A percentile compares a stretch with the other conserved stretches of the same genome.
Conservation (phyloP, 2,329 filamentous ascomycete species). For the Botrytis porri region DNA sequence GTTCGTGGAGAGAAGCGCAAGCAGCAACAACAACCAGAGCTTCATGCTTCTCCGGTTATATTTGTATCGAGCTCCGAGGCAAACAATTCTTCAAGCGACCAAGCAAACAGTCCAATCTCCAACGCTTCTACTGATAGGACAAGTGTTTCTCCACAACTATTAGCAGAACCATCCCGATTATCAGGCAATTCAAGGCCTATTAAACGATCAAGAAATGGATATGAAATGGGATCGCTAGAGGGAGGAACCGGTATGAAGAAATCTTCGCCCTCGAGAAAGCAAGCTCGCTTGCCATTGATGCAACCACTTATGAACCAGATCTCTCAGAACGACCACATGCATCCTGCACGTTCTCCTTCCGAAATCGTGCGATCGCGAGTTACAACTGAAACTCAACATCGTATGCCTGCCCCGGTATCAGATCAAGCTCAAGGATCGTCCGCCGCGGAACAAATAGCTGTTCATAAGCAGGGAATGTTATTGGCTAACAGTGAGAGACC, state of each 20-base stretch:
- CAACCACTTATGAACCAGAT: too few species aligned
- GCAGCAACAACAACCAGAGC: background rate
- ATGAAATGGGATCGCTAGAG: background rate
- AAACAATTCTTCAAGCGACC: background rate
- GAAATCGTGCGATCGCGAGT: background rate
- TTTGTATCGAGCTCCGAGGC: background rate
- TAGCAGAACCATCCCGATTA: too few species aligned
- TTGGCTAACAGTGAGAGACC: background rate
- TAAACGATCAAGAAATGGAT: background rate
- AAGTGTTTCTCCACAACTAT: background rate
- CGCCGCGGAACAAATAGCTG: fast-evolving
- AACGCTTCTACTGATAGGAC: background rate
- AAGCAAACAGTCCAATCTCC: background rate
- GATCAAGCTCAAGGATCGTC: background rate
- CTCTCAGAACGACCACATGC: background rate
- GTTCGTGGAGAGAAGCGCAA: background rate
- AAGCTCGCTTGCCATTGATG: background rate
- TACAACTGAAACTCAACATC: background rate
- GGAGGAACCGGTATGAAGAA: background rate
- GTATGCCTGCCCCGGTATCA: background rate
- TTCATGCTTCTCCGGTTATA: background rate
- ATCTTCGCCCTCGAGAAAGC: background rate
- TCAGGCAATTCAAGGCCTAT: background rate
- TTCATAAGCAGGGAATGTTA: background rate
- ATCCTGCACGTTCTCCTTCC: background rate